A percentile compares a stretch with the other conserved stretches of the same genome.
These are phyloP conservation scores for Acanthamoeba triangularis DNA, from an alignment of 208 protist genomes.

Conservation along the genomic window DNA sequence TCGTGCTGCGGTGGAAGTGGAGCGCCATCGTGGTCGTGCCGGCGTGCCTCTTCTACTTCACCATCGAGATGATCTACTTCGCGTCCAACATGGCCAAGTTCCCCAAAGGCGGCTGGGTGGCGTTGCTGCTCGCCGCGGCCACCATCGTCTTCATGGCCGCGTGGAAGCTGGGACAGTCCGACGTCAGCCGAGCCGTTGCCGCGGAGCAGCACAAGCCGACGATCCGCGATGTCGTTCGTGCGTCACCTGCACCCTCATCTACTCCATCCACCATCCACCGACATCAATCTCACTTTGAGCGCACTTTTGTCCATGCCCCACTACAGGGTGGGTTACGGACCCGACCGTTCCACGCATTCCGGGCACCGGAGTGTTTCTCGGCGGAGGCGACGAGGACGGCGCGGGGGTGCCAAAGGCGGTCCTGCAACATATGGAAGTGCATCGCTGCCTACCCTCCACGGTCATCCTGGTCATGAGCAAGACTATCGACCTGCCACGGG, in stretches of 20 bases:
- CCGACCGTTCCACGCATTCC: not conserved
- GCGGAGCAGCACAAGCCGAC: not conserved
- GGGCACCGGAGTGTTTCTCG: conserved; percentile 4
- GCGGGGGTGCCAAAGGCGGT: not conserved
- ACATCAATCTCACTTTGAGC: no score
- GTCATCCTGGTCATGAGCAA: not conserved
- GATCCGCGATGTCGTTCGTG: conserved; percentile 11
- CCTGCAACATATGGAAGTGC: not conserved
- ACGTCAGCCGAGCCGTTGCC: not conserved
- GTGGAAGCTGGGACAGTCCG: not conserved
- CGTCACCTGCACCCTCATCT: not conserved
- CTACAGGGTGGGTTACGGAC: not conserved
- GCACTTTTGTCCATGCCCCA: not conserved
- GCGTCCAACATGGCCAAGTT: conserved; percentile 29
- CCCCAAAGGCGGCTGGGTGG: conserved; percentile 2
- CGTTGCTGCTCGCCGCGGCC: not conserved
- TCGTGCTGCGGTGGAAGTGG: not conserved
- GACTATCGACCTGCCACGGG: not conserved
- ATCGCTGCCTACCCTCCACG: not conserved
- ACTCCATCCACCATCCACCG: no score
- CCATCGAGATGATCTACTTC: conserved; percentile 47
- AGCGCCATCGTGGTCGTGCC: not conserved
- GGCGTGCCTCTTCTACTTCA: not conserved
- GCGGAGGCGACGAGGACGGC: not conserved
- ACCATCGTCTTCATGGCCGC: conserved; percentile 45